These are phyloP conservation scores for Saprolegnia parasitica DNA, from an alignment of 352 stramenopile species.

Conservation along the genomic window DNA sequence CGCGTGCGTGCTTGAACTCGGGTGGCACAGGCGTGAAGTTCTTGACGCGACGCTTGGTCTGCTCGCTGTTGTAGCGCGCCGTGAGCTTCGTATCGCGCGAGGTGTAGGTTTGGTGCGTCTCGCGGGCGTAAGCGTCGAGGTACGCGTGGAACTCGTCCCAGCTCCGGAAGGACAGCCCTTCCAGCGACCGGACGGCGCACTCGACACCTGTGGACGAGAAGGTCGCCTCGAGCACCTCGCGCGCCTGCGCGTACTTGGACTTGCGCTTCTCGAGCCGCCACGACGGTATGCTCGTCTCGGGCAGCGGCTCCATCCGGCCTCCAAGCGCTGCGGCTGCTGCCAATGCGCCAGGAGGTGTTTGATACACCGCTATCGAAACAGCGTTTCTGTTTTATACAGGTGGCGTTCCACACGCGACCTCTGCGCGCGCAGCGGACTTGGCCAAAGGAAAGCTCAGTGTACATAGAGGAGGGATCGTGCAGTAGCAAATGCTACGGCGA, in stretches of 20 bases:
- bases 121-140: slow-evolving; percentile 8
- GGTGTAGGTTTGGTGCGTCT: slow-evolving; percentile 21
- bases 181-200: slow-evolving; percentile 10
- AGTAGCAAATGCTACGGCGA: no score
- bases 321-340: background rate
- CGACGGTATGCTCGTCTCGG: background rate
- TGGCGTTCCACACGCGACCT: no score
- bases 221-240: slow-evolving; percentile 11
- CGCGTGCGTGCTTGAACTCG: slow-evolving; percentile 18
- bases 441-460: no score
- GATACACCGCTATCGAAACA: no score
- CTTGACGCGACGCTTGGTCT: slow-evolving; percentile 21
- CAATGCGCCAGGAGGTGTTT: background rate
- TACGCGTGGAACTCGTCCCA: slow-evolving; percentile 20
- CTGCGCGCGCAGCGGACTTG: no score
- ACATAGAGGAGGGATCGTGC: no score
- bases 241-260: slow-evolving; percentile 22
- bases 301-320: background rate
- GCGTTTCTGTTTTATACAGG: no score
- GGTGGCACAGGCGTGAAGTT: slow-evolving; percentile 10
- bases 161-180: slow-evolving; percentile 14
- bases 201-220: slow-evolving; percentile 19
- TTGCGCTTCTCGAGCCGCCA: slow-evolving; percentile 23
- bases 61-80: slow-evolving; percentile 24
- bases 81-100: slow-evolving; percentile 24